Evolutionary conservation across 2,329 filamentous ascomycete genomes (phyloP).

Genomic region (Hymenoscyphus linearis): DNA sequence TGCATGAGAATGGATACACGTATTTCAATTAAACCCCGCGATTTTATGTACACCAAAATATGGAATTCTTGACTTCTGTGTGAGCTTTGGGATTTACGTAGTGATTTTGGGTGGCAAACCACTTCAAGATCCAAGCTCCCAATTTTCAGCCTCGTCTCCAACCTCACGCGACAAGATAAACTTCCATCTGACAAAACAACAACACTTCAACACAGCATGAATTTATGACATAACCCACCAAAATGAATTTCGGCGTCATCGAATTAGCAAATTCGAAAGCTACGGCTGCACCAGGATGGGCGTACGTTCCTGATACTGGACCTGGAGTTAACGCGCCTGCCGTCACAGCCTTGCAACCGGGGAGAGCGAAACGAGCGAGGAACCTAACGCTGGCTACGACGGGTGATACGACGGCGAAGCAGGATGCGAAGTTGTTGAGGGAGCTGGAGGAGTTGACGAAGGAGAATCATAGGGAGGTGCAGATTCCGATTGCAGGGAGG

Average conservation of each 20-base stretch:
- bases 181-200: not conserved
- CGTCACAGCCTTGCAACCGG: conserved; percentile 53
- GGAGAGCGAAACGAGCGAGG: conserved; percentile 61
- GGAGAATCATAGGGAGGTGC: conserved; percentile 68
- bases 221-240: conserved; percentile 27
- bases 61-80: conserved; percentile 4
- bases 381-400: conserved; percentile 44
- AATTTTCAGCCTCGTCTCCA: not conserved
- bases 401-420: conserved; percentile 70
- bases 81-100: not conserved
- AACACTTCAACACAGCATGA: conserved; percentile 1
- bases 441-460: conserved; percentile 78
- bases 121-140: not conserved
- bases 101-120: no score
- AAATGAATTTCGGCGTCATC: conserved; percentile 73
- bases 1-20: conserved; percentile 14
- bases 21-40: conserved; percentile 1
- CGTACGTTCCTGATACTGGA: conserved; percentile 76
- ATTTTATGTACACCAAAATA: conserved; percentile 9
- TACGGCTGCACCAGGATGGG: conserved; percentile 77
- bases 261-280: conserved; percentile 69
- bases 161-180: no score
- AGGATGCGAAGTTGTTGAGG: conserved; percentile 74
- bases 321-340: conserved; percentile 43
- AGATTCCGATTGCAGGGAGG: conserved; percentile 61